Conservation (phyloP, 2,329 filamentous ascomycete species). For the Rhexocercosporidium sp. region DNA sequence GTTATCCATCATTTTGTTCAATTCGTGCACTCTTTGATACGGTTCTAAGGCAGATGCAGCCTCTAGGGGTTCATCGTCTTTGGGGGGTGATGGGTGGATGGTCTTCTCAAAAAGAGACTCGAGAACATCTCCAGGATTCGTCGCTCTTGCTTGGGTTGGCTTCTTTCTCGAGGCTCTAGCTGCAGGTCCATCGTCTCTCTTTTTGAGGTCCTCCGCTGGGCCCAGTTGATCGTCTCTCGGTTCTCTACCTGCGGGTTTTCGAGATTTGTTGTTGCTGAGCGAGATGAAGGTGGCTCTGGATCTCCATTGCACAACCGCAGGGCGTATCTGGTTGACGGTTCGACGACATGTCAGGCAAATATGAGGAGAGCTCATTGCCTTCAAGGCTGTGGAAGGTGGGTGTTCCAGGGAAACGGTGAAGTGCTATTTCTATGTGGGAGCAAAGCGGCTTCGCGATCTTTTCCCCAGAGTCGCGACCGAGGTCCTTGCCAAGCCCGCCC, state of each 20-base stretch:
- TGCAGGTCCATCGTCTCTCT: not conserved
- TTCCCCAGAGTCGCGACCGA: too few relatives aligned
- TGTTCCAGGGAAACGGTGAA: not conserved
- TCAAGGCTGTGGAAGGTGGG: not conserved
- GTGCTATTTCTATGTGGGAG: too few relatives aligned
- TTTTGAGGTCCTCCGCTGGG: constrained; percentile 12
- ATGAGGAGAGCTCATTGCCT: constrained; percentile 37
- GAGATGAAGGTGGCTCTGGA: constrained; percentile 39
- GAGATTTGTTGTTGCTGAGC: constrained; percentile 27
- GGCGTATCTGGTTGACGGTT: constrained; percentile 28
- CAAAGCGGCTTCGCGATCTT: not conserved
- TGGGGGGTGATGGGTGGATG: constrained; percentile 24
- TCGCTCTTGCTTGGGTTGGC: constrained; percentile 4
- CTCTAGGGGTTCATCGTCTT: not conserved
- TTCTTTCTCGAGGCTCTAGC: constrained; percentile 13
- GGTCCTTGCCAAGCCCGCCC: too few relatives aligned
- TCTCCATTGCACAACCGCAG: constrained; percentile 27
- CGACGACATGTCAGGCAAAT: constrained; percentile 41
- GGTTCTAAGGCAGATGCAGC: constrained; percentile 28
- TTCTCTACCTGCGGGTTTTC: constrained; percentile 23
- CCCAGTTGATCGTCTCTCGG: constrained; percentile 19
- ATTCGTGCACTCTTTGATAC: constrained; percentile 36
- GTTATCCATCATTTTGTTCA: constrained; percentile 38
- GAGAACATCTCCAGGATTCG: constrained; percentile 35
- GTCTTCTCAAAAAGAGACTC: constrained; percentile 42